Base-by-base conservation (phyloP, 139 green algal genomes). In the Bryopsis sp. region DNA sequence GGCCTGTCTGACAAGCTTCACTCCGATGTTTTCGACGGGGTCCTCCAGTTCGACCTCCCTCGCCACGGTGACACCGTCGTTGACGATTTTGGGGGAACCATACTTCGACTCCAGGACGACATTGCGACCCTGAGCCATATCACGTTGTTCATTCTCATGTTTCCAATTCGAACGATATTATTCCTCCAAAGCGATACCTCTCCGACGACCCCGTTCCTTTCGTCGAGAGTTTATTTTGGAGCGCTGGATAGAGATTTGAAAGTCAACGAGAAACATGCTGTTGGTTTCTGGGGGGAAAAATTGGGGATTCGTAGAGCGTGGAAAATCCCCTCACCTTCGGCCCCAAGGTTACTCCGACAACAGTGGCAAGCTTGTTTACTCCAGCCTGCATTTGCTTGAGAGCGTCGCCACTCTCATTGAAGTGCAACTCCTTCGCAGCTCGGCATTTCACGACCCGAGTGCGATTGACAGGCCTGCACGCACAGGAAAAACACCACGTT, bases 71-170 rank as follows among this genome's bases (percentile, higher is more conserved):
- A 99, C 95, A 66, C 95, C 95, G 77, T 99, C 95, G 74, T 99
- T 99, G 26, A 99, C 94, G 63, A 99, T 98, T 80, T 96, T 95
- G 36, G 95, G 95, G 26, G 90, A 96, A 60, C 95, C 95, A 54
- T 95, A 99, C 85, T 98, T 99, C 81, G 85, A 93, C 85, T 99
- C 95, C 22, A 99, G 86, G 65, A 99, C 95, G 29, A 99, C 95
- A 72, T 99, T 99, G 71, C 95, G 90, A 2, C 94, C 82, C 83
- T 92, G 77, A 2, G 31, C 37, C 0, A 46, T 7, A 35, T 32
- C 35, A 71, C 37, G 54, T 6, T 31, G 61, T 35, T 7, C 24
- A 24, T 33, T 7, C 24, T 36, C 31, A 5, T 33, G n/a, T 5
- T 48, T 38, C 15, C 35, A 35, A 8, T 8, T 35, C 8, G 7